Evolutionary conservation across 2,329 filamentous ascomycete genomes (phyloP).

Genomic region (Verticillium longisporum): DNA sequence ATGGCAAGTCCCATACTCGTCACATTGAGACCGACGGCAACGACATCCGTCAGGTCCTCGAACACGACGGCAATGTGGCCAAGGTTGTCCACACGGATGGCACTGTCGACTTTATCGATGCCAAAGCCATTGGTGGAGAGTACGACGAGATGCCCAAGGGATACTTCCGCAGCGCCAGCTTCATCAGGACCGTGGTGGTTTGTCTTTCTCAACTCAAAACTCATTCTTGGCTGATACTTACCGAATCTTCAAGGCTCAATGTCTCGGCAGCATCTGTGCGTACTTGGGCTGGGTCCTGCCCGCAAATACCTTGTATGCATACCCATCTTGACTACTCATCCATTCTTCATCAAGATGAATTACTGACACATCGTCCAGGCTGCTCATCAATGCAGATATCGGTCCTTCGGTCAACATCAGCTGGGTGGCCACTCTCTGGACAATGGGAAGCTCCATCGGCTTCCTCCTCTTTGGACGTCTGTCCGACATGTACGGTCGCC

Average conservation of each 20-base stretch:
- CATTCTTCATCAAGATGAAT: not conserved
- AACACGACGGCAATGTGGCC: slow-evolving; percentile 15
- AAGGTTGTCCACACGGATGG: slow-evolving; percentile 30
- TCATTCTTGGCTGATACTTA: not conserved
- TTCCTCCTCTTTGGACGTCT: slow-evolving; percentile 34
- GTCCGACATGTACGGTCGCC: slow-evolving; percentile 34
- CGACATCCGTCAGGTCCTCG: slow-evolving; percentile 13
- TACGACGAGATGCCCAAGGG: slow-evolving; percentile 29
- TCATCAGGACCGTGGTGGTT: slow-evolving; percentile 31
- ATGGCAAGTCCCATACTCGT: not conserved
- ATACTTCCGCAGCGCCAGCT: slow-evolving; percentile 31
- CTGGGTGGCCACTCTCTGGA: slow-evolving; percentile 28
- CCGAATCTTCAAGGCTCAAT: slow-evolving; percentile 19
- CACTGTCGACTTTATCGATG: slow-evolving; percentile 32
- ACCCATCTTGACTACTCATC: not conserved
- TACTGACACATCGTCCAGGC: slow-evolving; percentile 7
- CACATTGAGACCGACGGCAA: slow-evolving; percentile 22
- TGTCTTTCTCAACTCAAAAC: slow-evolving; percentile 1
- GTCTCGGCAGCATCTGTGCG: slow-evolving; percentile 23
- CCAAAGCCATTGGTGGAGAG: slow-evolving; percentile 33
- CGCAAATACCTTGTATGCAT: slow-evolving; percentile 23
- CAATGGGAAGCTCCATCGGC: slow-evolving; percentile 28
- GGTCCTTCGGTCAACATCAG: slow-evolving; percentile 21
- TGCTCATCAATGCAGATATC: slow-evolving; percentile 24
- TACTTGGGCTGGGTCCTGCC: slow-evolving; percentile 28